Conservation (phyloP, 2,329 filamentous ascomycete species). For the Penicillium polonicum region DNA sequence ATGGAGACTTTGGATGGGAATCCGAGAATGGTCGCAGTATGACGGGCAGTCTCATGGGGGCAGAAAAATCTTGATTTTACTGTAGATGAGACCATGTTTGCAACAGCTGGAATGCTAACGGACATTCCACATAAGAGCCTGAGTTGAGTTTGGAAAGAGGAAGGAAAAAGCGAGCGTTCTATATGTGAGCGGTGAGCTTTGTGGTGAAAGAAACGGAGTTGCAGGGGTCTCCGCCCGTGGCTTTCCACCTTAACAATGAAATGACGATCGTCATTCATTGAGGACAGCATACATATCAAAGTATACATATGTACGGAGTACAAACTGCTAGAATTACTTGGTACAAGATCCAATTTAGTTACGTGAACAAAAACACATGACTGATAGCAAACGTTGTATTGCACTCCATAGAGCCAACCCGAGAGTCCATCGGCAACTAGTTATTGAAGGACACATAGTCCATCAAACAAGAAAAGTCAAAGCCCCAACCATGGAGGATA, state of each 20-base stretch:
- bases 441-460: conserved; percentile 5
- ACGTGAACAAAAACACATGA: neutral
- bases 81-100: neutral
- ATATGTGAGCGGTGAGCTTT: neutral
- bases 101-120: neutral
- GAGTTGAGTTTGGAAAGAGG: neutral
- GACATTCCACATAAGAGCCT: neutral
- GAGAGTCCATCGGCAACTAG: conserved; percentile 7
- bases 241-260: neutral
- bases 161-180: neutral
- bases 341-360: neutral
- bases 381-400: neutral
- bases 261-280: neutral
- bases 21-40: conserved; percentile 25
- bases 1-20: conserved; percentile 24
- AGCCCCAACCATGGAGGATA: conserved; percentile 7
- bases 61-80: conserved; percentile 6
- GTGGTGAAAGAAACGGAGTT: neutral
- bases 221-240: neutral
- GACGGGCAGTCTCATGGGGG: conserved; percentile 18
- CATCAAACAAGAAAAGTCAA: neutral
- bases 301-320: too few species aligned
- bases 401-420: neutral
- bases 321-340: neutral
- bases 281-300: neutral